phyloP scores from a whole-genome alignment of 2,329 filamentous ascomycete species.

The Talaromyces sp. region DNA sequence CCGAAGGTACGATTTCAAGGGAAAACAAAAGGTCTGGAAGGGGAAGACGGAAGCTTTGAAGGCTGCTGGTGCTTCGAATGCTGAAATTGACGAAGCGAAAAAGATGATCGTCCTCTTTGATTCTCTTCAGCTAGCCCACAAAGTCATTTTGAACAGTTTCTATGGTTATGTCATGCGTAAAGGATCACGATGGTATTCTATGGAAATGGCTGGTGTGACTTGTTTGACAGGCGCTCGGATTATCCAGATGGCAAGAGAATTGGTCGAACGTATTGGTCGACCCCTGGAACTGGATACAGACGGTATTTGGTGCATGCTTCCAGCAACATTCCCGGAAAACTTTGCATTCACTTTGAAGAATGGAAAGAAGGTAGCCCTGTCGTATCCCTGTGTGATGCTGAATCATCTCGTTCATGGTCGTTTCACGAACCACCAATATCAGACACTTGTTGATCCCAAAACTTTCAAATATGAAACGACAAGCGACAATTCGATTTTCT shows the following conservation, averaged over 20 bases:
- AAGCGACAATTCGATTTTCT: constrained; percentile 99
- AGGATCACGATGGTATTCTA: constrained; percentile 96
- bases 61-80: constrained; percentile 69
- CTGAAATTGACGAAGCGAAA: constrained; percentile 88
- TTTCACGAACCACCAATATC: constrained; percentile 97
- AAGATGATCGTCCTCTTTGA: constrained; percentile 99
- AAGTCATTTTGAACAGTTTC: constrained; percentile 98
- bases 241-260: constrained; percentile 90
- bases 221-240: constrained; percentile 95
- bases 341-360: constrained; percentile 92
- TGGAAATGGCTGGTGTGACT: constrained; percentile 99
- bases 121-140: constrained; percentile 93
- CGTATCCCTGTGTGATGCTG: constrained; percentile 98
- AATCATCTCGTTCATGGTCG: constrained; percentile 93
- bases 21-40: constrained; percentile 97
- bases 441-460: constrained; percentile 75
- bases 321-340: constrained; percentile 93
- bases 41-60: constrained; percentile 88
- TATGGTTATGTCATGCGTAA: constrained; percentile 99
- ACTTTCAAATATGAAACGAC: constrained; percentile 92
- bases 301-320: constrained; percentile 99
- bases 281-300: constrained; percentile 95
- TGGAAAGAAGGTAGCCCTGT: constrained; percentile 94
- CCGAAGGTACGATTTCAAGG: constrained; percentile 97
- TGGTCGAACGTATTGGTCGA: constrained; percentile 89